These are phyloP conservation scores for Mytilinidion resinicola DNA, from an alignment of 495 filamentous ascomycete species.

Conservation along the genomic window DNA sequence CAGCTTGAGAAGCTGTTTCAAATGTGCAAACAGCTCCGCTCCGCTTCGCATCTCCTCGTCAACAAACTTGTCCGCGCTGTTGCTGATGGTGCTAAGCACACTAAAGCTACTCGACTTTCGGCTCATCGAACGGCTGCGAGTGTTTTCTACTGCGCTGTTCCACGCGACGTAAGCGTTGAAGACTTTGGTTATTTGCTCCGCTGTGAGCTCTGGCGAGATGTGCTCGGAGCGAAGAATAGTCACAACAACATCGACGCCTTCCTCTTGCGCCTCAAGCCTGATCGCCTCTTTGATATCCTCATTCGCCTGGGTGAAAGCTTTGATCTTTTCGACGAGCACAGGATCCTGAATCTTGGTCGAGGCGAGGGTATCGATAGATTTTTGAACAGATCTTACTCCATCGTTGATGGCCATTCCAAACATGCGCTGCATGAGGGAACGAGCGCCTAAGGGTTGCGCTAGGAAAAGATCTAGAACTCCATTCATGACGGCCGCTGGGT, in stretches of 20 bases:
- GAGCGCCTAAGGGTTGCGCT: constrained; percentile 85
- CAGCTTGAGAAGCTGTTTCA: constrained; percentile 92
- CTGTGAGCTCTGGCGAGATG: constrained; percentile 58
- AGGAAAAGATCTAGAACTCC: constrained; percentile 89
- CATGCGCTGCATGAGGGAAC: constrained; percentile 85
- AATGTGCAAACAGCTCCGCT: constrained; percentile 82
- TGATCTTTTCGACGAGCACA: constrained; percentile 74
- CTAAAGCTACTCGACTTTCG: constrained; percentile 17
- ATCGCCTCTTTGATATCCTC: constrained; percentile 69
- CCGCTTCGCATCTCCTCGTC: constrained; percentile 83
- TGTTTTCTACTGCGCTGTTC: constrained; percentile 87
- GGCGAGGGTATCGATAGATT: constrained; percentile 68
- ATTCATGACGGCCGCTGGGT: constrained; percentile 92
- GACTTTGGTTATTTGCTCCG: constrained; percentile 70
- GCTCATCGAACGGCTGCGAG: constrained; percentile 33
- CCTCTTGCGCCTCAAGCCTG: constrained; percentile 59
- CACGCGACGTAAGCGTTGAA: constrained; percentile 97
- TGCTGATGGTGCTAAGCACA: constrained; percentile 20
- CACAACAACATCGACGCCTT: constrained; percentile 77
- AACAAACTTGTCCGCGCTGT: constrained; percentile 28
- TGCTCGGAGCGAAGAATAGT: constrained; percentile 70
- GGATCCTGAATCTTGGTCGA: constrained; percentile 65
- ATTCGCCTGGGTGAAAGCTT: constrained; percentile 65
- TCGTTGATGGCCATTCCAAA: constrained; percentile 88
- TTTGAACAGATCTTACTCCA: constrained; percentile 77